A percentile compares a stretch with the other conserved stretches of the same genome.
phyloP scores from a whole-genome alignment of 1,139 yeast species.

The Saccharomyces uvarum region DNA sequence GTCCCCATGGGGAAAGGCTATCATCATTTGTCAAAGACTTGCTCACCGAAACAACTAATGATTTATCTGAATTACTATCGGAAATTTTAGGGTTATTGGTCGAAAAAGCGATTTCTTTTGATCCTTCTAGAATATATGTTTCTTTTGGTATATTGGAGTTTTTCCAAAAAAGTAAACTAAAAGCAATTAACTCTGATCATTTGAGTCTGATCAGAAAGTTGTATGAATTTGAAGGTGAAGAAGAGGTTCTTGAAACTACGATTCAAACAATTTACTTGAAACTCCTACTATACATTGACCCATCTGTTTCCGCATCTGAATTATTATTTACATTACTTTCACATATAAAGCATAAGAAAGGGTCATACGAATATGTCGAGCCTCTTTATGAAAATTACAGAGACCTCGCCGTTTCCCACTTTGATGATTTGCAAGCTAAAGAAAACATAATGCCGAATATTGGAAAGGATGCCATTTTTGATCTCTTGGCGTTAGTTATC shows the following conservation, averaged over 20 bases:
- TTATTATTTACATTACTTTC: conserved; percentile 33
- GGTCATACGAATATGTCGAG: conserved; percentile 15
- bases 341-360: conserved; percentile 16
- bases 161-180: conserved; percentile 32
- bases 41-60: conserved; percentile 33
- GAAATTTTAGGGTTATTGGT: conserved; percentile 42
- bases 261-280: conserved; percentile 46
- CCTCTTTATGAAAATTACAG: conserved; percentile 16
- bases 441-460: not conserved
- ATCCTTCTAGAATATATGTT: conserved; percentile 62
- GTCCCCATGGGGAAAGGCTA: conserved; percentile 54
- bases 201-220: conserved; percentile 36
- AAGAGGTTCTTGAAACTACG: conserved; percentile 45
- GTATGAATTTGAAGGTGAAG: conserved; percentile 53
- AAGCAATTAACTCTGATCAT: conserved; percentile 32
- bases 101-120: conserved; percentile 49
- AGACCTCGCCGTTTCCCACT: conserved; percentile 16
- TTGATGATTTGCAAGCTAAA: conserved; percentile 5
- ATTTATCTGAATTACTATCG: conserved; percentile 24
- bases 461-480: conserved; percentile 11
- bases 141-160: conserved; percentile 53
- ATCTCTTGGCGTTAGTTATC: conserved; percentile 14
- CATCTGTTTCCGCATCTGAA: conserved; percentile 18
- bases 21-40: conserved; percentile 43
- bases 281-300: conserved; percentile 36